These are phyloP conservation scores for Penstemon davidsonii DNA, from an alignment of 257 asterid genomes.

Conservation along the genomic window DNA sequence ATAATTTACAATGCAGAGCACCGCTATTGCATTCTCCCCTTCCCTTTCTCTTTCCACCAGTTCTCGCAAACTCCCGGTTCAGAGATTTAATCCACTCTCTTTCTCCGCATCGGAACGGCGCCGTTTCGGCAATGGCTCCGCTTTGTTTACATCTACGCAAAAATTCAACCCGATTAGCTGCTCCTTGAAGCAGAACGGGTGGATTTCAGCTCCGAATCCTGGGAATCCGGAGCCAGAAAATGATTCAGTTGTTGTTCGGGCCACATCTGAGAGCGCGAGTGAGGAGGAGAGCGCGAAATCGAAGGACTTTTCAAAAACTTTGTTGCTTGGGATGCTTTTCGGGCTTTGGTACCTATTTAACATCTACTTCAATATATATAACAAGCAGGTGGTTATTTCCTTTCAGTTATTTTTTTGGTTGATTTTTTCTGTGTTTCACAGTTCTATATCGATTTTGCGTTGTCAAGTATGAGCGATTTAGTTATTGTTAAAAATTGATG, in stretches of 20 bases:
- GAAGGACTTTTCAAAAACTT: constrained; percentile 45
- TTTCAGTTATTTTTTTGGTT: not conserved
- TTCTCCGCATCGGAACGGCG: constrained; percentile 20
- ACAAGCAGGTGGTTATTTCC: constrained; percentile 64
- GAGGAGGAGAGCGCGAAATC: constrained; percentile 59
- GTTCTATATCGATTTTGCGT: too few species aligned
- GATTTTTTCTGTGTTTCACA: too few species aligned
- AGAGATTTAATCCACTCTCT: constrained; percentile 32
- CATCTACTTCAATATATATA: constrained; percentile 93
- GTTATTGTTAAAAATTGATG: too few species aligned
- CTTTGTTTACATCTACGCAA: constrained; percentile 10
- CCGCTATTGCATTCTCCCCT: constrained; percentile 70
- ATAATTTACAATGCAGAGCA: constrained; percentile 57
- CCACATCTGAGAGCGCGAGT: constrained; percentile 56
- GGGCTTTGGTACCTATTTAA: constrained; percentile 94
- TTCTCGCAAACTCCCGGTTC: constrained; percentile 32
- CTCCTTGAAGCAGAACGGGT: constrained; percentile 50
- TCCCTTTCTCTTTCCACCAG: constrained; percentile 52
- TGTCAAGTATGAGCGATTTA: too few species aligned
- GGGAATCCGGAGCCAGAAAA: constrained; percentile 39
- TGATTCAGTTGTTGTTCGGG: constrained; percentile 51
- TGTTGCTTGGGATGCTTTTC: constrained; percentile 78
- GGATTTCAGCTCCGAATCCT: constrained; percentile 55
- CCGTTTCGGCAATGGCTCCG: constrained; percentile 30
- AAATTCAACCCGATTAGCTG: constrained; percentile 42